Base-by-base conservation (phyloP, 2,329 filamentous ascomycete genomes). In the Hypomyces perniciosus region DNA sequence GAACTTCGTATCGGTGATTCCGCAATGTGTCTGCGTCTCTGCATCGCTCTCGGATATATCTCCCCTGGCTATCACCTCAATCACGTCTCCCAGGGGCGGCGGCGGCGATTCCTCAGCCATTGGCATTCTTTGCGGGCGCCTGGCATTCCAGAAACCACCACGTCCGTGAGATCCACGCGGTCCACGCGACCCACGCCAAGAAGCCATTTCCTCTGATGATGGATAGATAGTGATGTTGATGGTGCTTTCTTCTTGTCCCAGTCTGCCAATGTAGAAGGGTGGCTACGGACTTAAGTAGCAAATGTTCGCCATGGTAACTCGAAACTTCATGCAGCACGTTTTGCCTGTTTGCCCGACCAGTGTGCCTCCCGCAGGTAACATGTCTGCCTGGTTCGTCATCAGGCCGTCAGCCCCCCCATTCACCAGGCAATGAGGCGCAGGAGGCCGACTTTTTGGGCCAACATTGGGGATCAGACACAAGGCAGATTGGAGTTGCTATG, bases 1-100 rank as follows among this genome's bases (percentile, higher is more conserved):
- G 43, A 69, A 63, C 47, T 68, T 61, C 7, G 70, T 65, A 30
- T 70, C 57, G 4, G 64, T 67, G 52, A 75, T 73, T 4, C 50
- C 47, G 2, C 35, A 58, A 12, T 39, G 45, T 1, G 8, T 6
- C 6, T 7, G 7, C 4, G 38, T 7, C 4, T 20, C 34, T 7
- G 29, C 3, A 3, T 27, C 20, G 4, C 29, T 26, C 6, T 52
- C 40, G 5, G 34, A 29, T 1, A 63, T 43, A 4, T 28, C 44
- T 1, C 54, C 54, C n/a, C 20, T 48, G 3, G 31, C 44, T 27
- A 64, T 51, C 13, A 29, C 50, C 20, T 62, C 54, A n/a, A 64
- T 45, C 4, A 64, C 26, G 1, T 56, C 52, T 41, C 62, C 62
- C 1, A 62, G 42, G 4, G 61, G 59, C 43, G 51, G 57, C 12